Base-by-base conservation (phyloP, 2,329 filamentous ascomycete genomes). In the Botrytis sinoallii region DNA sequence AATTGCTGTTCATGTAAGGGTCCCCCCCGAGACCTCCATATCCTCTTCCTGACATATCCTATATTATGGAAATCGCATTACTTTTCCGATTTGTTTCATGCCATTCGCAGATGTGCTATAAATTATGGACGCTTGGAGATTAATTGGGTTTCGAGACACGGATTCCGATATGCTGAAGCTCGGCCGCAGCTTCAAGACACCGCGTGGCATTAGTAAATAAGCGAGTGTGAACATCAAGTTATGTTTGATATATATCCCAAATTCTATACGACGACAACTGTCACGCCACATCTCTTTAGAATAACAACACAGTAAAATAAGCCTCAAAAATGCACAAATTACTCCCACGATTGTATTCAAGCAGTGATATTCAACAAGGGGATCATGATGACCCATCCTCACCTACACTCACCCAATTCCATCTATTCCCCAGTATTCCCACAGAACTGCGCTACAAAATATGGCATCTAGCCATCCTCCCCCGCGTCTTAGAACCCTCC, bases 21-120 rank as follows among this genome's bases (percentile, higher is more conserved):
- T 81, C 79, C 16, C 79, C 77, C 65, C 77, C 77, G 32, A 79
- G 76, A 42, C 78, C 78, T 48, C 78, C 79, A 75, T 81, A 81
- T 42, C 80, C 75, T 76, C 79, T 80, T 55, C 79, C 77, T 72
- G 80, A 75, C 80, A 81, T 81, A 32, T 68, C 74, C 65, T 76
- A 73, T 76, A 60, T 70, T 60, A 75, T 76, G 68, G 70, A 74
- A 72, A 52, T 78, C 74, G 76, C 77, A 72, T 79, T 42, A 67
- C 60, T 71, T 73, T 67, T 66, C 29, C 74, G 73, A 67, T 46
- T 60, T n/a, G 65, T 42, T 76, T 67, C 67, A 65, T 77, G 75
- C 76, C 77, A 78, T 79, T 67, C 75, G 75, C 72, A 74, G 46
- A 65, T 65, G 35, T 52, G 35, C 29, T 57, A 42, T 32, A 10